phyloP scores from a whole-genome alignment of 495 filamentous ascomycete genomes.

The Platismatia glauca region DNA sequence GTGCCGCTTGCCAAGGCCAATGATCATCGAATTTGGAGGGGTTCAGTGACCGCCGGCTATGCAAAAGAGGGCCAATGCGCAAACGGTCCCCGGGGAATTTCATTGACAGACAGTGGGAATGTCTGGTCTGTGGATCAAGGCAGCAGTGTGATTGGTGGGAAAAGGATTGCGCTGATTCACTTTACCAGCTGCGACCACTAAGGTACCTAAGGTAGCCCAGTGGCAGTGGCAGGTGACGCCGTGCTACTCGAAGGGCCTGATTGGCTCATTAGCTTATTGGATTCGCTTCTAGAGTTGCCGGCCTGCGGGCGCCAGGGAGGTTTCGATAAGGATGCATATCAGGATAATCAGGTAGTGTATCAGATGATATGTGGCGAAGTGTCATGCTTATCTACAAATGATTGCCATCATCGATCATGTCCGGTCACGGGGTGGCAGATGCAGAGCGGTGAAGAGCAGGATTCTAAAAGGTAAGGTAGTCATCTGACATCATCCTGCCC shows the following conservation, averaged over 20 bases:
- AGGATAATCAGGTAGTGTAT: background rate
- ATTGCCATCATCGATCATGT: accelerated
- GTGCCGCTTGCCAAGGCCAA: conserved; percentile 1
- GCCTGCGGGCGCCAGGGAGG: conserved; percentile 3
- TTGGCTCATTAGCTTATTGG: too few relatives aligned
- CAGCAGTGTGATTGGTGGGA: background rate
- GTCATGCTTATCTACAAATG: background rate
- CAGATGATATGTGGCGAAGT: too few relatives aligned
- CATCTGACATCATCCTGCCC: conserved; percentile 7
- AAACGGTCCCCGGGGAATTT: background rate
- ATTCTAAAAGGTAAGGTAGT: too few relatives aligned
- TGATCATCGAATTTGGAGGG: background rate
- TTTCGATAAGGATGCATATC: background rate
- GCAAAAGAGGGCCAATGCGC: background rate
- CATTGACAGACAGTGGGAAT: conserved; percentile 5
- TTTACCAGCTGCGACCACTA: background rate
- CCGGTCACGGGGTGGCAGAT: background rate
- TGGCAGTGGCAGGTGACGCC: background rate
- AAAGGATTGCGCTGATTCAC: background rate
- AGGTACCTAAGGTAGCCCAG: too few relatives aligned
- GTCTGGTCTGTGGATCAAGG: background rate
- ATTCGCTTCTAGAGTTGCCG: conserved; percentile 14
- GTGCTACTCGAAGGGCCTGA: background rate
- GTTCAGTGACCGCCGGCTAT: background rate
- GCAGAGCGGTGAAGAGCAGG: background rate